A percentile compares a stretch with the other conserved stretches of the same genome.
phyloP scores from a whole-genome alignment of 768 basidiomycete genomes.

The Kondoa subrosea region DNA sequence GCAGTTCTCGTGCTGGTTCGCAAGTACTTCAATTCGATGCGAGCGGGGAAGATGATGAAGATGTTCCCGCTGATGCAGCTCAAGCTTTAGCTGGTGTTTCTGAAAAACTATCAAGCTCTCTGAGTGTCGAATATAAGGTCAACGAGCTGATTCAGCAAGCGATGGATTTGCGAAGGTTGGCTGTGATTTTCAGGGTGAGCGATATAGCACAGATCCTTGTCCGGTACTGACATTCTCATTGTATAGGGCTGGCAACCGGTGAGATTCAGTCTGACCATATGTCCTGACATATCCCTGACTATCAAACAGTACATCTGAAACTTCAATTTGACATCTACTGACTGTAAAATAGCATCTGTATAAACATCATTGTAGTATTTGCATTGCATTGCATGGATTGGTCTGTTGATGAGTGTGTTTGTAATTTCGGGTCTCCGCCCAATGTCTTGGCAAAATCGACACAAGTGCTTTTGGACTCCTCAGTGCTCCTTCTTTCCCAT shows the following conservation, averaged over 20 bases:
- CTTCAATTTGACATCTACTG: no score
- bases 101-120: constrained; percentile 60
- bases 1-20: constrained; percentile 22
- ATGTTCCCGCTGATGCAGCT: constrained; percentile 72
- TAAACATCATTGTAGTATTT: background rate
- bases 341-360: background rate
- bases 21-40: background rate
- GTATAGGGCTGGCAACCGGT: constrained; percentile 3
- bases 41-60: constrained; percentile 27
- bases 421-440: no score
- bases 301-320: constrained; percentile 4
- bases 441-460: no score
- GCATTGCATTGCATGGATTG: background rate
- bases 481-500: no score
- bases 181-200: constrained; percentile 6
- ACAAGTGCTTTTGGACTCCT: no score
- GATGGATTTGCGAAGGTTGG: constrained; percentile 8
- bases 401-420: background rate
- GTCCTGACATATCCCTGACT: background rate
- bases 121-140: constrained; percentile 84
- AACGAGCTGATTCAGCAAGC: constrained; percentile 36
- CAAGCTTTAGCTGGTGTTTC: constrained; percentile 64
- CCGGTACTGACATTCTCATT: background rate
- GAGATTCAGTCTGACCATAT: background rate
- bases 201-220: background rate